Conservation (phyloP, 495 filamentous ascomycete species). For the Penicillium salamii region DNA sequence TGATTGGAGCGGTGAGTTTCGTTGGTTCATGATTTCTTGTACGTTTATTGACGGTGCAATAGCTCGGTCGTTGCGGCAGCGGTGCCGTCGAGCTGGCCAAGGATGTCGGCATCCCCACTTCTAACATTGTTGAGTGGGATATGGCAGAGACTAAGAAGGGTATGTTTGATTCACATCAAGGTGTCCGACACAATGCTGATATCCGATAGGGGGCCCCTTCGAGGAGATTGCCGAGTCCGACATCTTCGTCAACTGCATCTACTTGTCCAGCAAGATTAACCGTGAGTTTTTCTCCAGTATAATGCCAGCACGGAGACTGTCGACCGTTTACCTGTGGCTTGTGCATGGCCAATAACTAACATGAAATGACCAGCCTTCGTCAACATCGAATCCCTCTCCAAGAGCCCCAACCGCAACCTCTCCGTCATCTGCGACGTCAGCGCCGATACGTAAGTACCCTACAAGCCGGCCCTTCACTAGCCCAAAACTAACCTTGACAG, state of each 20-base stretch:
- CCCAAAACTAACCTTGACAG: conserved; percentile 12
- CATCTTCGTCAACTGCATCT: conserved; percentile 93
- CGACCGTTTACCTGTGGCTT: too few species aligned
- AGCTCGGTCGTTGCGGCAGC: conserved; percentile 78
- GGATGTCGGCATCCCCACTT: conserved; percentile 70
- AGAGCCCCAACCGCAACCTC: conserved; percentile 63
- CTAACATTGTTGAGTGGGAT: conserved; percentile 86
- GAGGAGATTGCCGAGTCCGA: conserved; percentile 66
- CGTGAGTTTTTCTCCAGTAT: conserved; percentile 12
- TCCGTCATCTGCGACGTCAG: conserved; percentile 87
- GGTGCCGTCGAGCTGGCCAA: conserved; percentile 80
- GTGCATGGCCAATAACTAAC: not conserved
- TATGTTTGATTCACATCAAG: not conserved
- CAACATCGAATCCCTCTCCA: conserved; percentile 62
- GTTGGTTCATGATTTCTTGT: not conserved
- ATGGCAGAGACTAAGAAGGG: conserved; percentile 72
- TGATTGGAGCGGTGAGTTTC: conserved; percentile 55
- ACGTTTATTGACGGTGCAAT: conserved; percentile 8
- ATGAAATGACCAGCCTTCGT: conserved; percentile 52
- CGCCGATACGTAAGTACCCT: conserved; percentile 54
- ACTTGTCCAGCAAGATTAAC: conserved; percentile 67
- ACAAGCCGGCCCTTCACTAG: not conserved
- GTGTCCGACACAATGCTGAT: not conserved
- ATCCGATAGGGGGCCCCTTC: conserved; percentile 67
- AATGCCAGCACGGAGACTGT: too few species aligned